A percentile compares a stretch with the other conserved stretches of the same genome.
These are phyloP conservation scores for Nidularia pulvinata DNA, from an alignment of 768 basidiomycete genomes.

Conservation along the genomic window DNA sequence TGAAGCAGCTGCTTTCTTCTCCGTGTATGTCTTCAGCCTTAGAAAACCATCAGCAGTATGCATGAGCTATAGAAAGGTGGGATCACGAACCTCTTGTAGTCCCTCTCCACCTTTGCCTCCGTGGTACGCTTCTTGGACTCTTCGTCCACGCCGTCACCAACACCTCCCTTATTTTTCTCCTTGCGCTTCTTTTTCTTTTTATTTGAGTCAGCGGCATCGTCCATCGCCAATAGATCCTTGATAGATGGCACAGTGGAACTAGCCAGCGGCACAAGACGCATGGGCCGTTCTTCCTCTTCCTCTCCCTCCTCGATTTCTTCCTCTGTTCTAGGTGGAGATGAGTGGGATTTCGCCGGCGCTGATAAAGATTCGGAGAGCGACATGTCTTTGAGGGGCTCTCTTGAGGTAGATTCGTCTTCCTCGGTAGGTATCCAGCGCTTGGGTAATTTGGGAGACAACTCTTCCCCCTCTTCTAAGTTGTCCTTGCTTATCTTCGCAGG, in stretches of 20 bases:
- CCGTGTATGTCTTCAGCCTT: constrained; percentile 42
- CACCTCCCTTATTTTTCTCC: constrained; percentile 60
- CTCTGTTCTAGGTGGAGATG: constrained; percentile 10
- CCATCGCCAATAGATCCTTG: constrained; percentile 78
- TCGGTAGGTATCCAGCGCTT: constrained; percentile 46
- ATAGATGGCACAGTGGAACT: constrained; percentile 87
- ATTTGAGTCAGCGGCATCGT: constrained; percentile 60
- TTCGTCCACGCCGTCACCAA: constrained; percentile 13
- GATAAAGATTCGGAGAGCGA: constrained; percentile 1
- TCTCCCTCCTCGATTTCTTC: constrained; percentile 33
- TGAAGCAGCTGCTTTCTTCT: constrained; percentile 27
- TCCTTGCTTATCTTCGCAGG: constrained; percentile 12
- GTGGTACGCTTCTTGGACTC: constrained; percentile 33
- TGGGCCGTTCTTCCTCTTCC: constrained; percentile 39
- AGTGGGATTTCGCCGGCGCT: constrained; percentile 5
- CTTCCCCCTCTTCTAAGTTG: constrained; percentile 5
- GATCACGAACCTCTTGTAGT: constrained; percentile 52
- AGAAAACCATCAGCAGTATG: neutral
- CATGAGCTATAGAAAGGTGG: neutral
- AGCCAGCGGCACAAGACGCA: constrained; percentile 70
- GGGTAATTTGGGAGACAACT: neutral
- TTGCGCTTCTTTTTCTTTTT: constrained; percentile 76
- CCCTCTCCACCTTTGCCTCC: constrained; percentile 51
- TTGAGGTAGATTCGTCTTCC: constrained; percentile 21
- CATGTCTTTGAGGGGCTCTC: constrained; percentile 8